Base-by-base conservation (phyloP, 352 stramenopile genomes). In the Plasmopara muralis region DNA sequence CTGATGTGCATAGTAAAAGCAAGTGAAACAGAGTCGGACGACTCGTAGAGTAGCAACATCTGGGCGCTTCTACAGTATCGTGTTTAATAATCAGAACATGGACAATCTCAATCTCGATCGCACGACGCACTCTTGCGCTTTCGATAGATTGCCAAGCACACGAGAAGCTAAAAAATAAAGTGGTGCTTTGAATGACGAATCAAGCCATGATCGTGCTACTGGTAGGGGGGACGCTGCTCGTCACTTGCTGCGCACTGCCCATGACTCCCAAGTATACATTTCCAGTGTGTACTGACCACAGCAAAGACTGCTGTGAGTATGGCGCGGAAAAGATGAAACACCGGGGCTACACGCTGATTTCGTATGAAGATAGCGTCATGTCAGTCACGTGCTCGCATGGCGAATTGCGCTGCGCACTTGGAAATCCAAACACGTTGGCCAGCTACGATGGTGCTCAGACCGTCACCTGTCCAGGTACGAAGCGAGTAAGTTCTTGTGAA, bases 301-400 rank as follows among this genome's bases (percentile, higher is more conserved):
- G 56, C 35, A 66, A 66, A 31, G 72, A 67, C 50, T 87, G 78
- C 64, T 89, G 75, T 57, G 47, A 60, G 31, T 82, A 83, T 33
- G 72, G 70, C 52, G 69, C 55, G 31, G 65, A 64, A 16, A 67
- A 55, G 35, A 89, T 89, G 78, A 66, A 60, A 40, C 72, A 75
- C 55, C 78, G 64, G 28, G 78, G 78, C 28, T 86, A 83, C 62
- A 57, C 82, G 9, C 69, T 87, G 29, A 52, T 82, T 35, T 47
- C 52, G 34, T 28, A 85, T 38, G 54, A 72, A 40, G 68, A 68
- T 9, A 63, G 67, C 33, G 72, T 74, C 47, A 76, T 77, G 48
- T 73, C 83, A 43, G 69, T 89, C 60, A 89, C 78, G 28, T 89
- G 78, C 64, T 68, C 60, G 35, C 59, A 72, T 40, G 68, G 70